These are phyloP conservation scores for Didymella keratinophila DNA, from an alignment of 2,329 filamentous ascomycete genomes.

Conservation along the genomic window DNA sequence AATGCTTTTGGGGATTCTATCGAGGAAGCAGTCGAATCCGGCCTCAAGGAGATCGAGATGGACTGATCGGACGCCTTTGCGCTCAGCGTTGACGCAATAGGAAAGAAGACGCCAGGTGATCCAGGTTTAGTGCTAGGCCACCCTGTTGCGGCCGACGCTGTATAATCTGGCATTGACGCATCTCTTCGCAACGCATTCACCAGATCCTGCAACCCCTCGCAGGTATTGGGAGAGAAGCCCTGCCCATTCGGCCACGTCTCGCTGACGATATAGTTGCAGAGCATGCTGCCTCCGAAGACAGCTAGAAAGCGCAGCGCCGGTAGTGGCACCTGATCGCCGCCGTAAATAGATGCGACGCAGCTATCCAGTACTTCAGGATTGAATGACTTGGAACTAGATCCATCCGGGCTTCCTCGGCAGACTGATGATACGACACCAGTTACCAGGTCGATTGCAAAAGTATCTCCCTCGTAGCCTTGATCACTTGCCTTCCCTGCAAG, in stretches of 20 bases:
- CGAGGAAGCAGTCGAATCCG: no score
- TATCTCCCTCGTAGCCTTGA: background rate
- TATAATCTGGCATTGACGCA: background rate
- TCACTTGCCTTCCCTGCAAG: background rate
- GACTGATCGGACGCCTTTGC: no score
- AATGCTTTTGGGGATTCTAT: no score
- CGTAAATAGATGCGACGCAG: slow-evolving; percentile 6
- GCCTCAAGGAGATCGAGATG: background rate
- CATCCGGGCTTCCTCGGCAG: background rate
- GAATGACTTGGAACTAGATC: background rate
- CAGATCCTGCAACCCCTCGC: slow-evolving; percentile 1
- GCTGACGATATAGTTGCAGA: slow-evolving; percentile 11
- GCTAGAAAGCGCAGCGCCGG: slow-evolving; percentile 1
- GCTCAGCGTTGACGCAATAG: background rate
- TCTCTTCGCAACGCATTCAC: background rate
- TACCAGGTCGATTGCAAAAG: slow-evolving; percentile 2
- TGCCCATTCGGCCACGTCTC: slow-evolving; percentile 2
- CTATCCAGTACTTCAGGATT: background rate
- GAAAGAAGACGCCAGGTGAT: background rate
- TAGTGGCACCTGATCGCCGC: background rate
- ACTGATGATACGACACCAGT: slow-evolving; percentile 6
- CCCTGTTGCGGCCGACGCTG: background rate
- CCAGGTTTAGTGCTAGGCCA: background rate
- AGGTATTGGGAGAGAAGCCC: background rate
- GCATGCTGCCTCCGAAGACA: slow-evolving; percentile 6